Base-by-base conservation (phyloP, 306 rosid genomes). In the Prinsepia uniflora region DNA sequence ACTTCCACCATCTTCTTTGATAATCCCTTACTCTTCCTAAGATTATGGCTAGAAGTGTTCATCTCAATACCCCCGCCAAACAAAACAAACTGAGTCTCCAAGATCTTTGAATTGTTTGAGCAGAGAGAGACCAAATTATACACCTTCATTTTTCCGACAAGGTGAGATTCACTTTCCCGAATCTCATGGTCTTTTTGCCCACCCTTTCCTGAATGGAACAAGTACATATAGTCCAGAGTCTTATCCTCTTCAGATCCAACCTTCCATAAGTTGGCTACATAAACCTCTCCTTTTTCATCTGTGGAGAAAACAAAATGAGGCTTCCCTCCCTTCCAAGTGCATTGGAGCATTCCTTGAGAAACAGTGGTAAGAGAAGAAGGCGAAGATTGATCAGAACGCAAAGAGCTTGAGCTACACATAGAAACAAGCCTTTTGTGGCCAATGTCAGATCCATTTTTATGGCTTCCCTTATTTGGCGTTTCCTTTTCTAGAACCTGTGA, bases 311-410 rank as follows among this genome's bases (percentile, higher is more conserved):
- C 84, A 81, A 91, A 91, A 68, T 67, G 91, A 78, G 96, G 99
- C 78, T 75, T 64, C 65, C 97, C 97, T 34, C 75, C 84, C 81
- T 80, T 89, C 99, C 97, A 95, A 0, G 86, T 84, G 63, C 92
- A 95, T 71, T 95, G 97, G 60, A 95, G 92, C 99, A 95, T 95
- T 74, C 96, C 97, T 73, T 81, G 97, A 68, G 84, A 81, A 59
- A 80, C 50, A 43, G 75, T 18, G 8, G 89, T 68, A 5, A 90
- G 75, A 57, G 80, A 70, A 1, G 76, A 82, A 55, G 73, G 55
- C 44, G 83, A 82, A 72, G 91, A 79, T 76, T 73, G 80, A 75
- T 87, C 90, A 7, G 86, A 86, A 80, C 76, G 65, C 52, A 69
- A 60, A 74, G 91, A 79, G 76, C 76, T 82, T 53, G 85, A 65